A percentile compares a stretch with the other conserved stretches of the same genome.
Conservation (phyloP, 73 alveolate species). For the Stentor coeruleus region DNA sequence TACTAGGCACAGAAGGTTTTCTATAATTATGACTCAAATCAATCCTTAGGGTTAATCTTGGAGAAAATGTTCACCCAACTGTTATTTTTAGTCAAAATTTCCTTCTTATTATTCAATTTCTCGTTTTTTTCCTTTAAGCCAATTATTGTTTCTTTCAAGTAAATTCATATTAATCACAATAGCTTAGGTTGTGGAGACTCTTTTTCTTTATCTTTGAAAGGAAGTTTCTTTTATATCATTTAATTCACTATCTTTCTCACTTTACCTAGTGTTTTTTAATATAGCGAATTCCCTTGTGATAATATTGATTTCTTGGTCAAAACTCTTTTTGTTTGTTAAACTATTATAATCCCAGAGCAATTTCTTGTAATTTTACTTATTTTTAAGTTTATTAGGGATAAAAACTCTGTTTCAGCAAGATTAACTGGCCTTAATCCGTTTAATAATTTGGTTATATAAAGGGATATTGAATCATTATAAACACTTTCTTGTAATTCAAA, state of each 20-base stretch:
- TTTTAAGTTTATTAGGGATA: not conserved
- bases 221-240: not conserved
- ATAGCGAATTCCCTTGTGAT: not conserved
- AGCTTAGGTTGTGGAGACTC: not conserved
- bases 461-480: too few species aligned
- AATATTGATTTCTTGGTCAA: not conserved
- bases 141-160: not conserved
- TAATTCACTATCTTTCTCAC: not conserved
- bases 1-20: not conserved
- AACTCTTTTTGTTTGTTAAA: too few species aligned
- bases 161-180: not conserved
- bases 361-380: not conserved
- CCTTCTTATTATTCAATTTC: not conserved
- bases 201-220: not conserved
- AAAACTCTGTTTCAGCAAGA: not conserved
- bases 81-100: not conserved
- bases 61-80: slow-evolving; percentile 18
- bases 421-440: not conserved
- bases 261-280: not conserved
- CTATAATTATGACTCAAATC: not conserved
- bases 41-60: not conserved
- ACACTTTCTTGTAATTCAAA: not conserved
- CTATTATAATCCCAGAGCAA: not conserved
- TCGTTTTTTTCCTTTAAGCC: slow-evolving; percentile 16
- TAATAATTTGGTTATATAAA: not conserved